These are phyloP conservation scores for Hanseniaspora valbyensis DNA, from an alignment of 805 yeast genomes.

Conservation along the genomic window DNA sequence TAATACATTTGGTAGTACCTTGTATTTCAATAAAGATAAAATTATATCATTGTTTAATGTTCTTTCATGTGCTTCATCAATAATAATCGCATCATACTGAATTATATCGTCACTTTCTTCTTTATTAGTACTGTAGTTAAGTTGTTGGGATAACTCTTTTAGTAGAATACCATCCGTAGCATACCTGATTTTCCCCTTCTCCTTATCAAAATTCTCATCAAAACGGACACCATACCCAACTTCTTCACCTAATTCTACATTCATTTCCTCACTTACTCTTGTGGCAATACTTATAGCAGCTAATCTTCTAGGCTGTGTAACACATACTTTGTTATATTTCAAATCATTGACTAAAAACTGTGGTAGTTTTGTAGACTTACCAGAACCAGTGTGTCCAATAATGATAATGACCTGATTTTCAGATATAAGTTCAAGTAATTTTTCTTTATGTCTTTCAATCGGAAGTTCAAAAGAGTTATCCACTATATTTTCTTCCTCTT, in stretches of 20 bases:
- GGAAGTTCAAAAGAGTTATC: slow-evolving; percentile 64
- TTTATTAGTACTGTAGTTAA: neutral
- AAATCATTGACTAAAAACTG: slow-evolving; percentile 81
- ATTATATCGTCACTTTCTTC: slow-evolving; percentile 47
- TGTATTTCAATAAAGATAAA: slow-evolving; percentile 66
- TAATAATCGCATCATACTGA: slow-evolving; percentile 70
- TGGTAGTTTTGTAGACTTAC: slow-evolving; percentile 88
- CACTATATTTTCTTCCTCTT: slow-evolving; percentile 46
- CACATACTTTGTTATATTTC: slow-evolving; percentile 50
- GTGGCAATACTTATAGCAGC: slow-evolving; percentile 88
- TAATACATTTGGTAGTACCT: slow-evolving; percentile 36
- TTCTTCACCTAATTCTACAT: slow-evolving; percentile 63
- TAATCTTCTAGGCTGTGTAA: slow-evolving; percentile 91
- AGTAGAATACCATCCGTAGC: slow-evolving; percentile 94
- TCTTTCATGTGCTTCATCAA: slow-evolving; percentile 96
- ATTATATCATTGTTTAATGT: slow-evolving; percentile 83
- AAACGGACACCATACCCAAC: slow-evolving; percentile 87
- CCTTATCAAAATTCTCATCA: slow-evolving; percentile 57
- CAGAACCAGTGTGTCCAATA: slow-evolving; percentile 87
- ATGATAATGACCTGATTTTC: slow-evolving; percentile 59
- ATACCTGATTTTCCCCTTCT: slow-evolving; percentile 65
- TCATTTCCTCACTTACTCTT: slow-evolving; percentile 85
- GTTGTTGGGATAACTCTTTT: slow-evolving; percentile 61
- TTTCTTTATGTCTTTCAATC: slow-evolving; percentile 51
- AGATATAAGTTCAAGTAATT: slow-evolving; percentile 48